Evolutionary conservation across 805 yeast species (phyloP).

Genomic region (Barnettozyma vustinii): DNA sequence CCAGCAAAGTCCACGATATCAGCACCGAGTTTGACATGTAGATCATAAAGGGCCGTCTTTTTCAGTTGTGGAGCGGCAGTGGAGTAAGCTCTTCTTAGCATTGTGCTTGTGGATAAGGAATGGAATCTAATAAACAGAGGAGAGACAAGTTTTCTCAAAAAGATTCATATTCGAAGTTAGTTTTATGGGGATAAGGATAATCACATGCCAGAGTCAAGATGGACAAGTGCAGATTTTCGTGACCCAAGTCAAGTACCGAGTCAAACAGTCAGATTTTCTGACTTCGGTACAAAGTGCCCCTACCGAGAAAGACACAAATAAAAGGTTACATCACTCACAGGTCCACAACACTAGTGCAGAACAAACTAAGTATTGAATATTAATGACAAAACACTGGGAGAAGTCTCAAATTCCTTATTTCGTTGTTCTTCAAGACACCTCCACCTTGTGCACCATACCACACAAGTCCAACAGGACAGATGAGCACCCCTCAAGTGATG

Average conservation of each 20-base stretch:
- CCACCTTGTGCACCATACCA: neutral
- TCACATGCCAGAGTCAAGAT: neutral
- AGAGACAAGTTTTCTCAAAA: neutral
- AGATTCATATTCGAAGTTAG: neutral
- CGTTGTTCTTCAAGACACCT: constrained; percentile 17
- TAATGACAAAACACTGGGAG: constrained; percentile 18
- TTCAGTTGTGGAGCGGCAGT: constrained; percentile 17
- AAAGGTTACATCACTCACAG: too few species aligned
- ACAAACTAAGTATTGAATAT: neutral
- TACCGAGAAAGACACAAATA: too few species aligned
- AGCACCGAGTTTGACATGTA: constrained; percentile 75
- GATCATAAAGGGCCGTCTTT: constrained; percentile 75
- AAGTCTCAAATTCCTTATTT: constrained; percentile 22
- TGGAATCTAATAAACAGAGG: neutral
- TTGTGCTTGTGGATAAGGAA: neutral
- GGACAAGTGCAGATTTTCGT: too few species aligned
- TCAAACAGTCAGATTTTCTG: neutral
- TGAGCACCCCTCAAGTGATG: neutral
- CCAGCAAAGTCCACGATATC: constrained; percentile 96
- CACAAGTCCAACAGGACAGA: neutral
- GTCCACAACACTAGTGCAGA: neutral
- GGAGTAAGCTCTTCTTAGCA: constrained; percentile 23
- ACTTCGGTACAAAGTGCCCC: neutral
- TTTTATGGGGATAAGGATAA: neutral
- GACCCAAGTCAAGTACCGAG: neutral